These are phyloP conservation scores for Fimicolochytrium jonesii DNA, from an alignment of 192 early-diverging fungal species.

Conservation along the genomic window DNA sequence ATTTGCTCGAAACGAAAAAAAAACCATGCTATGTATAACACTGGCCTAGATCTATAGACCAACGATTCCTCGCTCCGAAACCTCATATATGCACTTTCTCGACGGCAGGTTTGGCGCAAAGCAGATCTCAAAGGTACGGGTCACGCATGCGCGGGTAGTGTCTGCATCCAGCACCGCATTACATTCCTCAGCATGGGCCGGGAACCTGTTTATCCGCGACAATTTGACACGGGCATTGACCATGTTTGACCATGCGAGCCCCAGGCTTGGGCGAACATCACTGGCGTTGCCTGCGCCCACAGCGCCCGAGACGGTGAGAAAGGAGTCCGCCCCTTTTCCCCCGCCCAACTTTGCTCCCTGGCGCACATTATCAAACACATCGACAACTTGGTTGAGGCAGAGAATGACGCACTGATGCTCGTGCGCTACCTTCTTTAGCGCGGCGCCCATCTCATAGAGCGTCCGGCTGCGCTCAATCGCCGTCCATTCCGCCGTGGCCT, in stretches of 20 bases:
- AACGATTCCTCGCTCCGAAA: slow-evolving; percentile 3
- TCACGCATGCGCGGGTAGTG: background rate
- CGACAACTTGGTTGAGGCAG: slow-evolving; percentile 79
- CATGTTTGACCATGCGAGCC: slow-evolving; percentile 68
- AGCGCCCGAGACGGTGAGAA: background rate
- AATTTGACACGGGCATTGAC: slow-evolving; percentile 65
- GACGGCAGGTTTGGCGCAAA: slow-evolving; percentile 18
- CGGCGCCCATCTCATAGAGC: slow-evolving; percentile 56
- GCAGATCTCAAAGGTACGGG: background rate
- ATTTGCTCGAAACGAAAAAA: no score
- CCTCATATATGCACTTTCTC: background rate
- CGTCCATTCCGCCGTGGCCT: slow-evolving; percentile 2
- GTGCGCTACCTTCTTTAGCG: slow-evolving; percentile 59
- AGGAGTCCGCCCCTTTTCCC: background rate
- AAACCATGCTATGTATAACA: no score
- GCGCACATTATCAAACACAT: background rate
- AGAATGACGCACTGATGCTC: slow-evolving; percentile 65
- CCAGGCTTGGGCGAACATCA: slow-evolving; percentile 55
- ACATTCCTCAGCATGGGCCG: background rate
- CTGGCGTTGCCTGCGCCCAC: background rate
- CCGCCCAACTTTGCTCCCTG: background rate
- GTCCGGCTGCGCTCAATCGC: slow-evolving; percentile 38
- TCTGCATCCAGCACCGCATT: background rate
- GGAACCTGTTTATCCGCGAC: slow-evolving; percentile 10
- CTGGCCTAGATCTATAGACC: no score